Evolutionary conservation across 352 stramenopile genomes (phyloP).

Genomic region (Aphanomyces invadans): DNA sequence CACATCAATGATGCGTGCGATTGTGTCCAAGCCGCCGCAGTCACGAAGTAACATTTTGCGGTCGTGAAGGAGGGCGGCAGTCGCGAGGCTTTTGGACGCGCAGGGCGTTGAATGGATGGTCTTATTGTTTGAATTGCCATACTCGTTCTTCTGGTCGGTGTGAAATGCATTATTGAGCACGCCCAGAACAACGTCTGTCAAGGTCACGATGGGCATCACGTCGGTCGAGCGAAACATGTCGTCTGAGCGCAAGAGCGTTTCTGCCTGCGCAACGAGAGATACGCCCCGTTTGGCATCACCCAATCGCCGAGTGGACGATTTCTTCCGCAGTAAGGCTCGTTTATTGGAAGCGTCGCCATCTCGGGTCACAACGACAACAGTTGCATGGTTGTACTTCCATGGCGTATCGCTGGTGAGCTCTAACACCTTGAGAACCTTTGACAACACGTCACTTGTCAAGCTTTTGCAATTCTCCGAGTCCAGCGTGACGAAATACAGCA

Average conservation of each 20-base stretch:
- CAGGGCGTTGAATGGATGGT: neutral
- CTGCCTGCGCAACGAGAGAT: neutral
- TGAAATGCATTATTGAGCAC: constrained; percentile 21
- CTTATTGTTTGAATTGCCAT: constrained; percentile 2
- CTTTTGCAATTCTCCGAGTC: constrained; percentile 18
- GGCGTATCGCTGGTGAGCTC: neutral
- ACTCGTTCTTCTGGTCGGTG: neutral
- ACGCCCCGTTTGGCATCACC: neutral
- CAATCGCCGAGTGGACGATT: neutral
- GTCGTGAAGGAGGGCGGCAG: neutral
- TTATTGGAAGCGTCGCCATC: neutral
- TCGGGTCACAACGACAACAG: neutral
- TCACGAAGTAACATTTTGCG: constrained; percentile 10
- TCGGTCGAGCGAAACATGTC: neutral
- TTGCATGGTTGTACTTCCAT: neutral
- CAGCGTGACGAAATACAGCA: constrained; percentile 23
- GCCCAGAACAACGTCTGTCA: constrained; percentile 8
- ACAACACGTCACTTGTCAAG: neutral
- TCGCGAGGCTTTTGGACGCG: neutral
- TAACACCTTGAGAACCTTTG: neutral
- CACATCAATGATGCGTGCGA: constrained; percentile 1
- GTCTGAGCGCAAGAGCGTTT: constrained; percentile 14
- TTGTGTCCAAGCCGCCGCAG: neutral
- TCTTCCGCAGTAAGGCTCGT: constrained; percentile 14
- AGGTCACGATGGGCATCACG: neutral